phyloP scores from a whole-genome alignment of 768 basidiomycete species.

The Russula vinacea region DNA sequence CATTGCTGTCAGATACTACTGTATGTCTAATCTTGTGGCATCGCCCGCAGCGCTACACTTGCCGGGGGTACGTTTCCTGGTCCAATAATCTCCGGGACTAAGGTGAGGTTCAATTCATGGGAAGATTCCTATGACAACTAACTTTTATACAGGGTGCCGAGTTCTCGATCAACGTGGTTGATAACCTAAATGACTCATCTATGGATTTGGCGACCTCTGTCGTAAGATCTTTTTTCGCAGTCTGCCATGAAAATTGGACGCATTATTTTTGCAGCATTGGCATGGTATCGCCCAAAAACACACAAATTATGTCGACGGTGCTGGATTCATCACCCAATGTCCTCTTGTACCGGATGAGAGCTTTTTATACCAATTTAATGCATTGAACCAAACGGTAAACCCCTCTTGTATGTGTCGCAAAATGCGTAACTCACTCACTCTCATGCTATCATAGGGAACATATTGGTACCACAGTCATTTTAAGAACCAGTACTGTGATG shows the following conservation, averaged over 20 bases:
- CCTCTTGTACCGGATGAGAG: constrained; percentile 41
- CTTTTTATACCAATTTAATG: constrained; percentile 42
- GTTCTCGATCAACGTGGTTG: neutral
- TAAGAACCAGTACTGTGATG: constrained; percentile 43
- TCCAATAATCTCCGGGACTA: constrained; percentile 2
- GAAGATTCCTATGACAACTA: neutral
- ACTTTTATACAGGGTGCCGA: neutral
- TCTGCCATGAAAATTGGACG: too few species aligned
- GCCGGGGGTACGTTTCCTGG: constrained; percentile 6
- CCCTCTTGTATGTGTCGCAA: neutral
- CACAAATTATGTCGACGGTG: constrained; percentile 30
- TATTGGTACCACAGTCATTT: constrained; percentile 48
- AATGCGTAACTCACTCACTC: neutral
- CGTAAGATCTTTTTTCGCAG: neutral
- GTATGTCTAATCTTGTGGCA: neutral
- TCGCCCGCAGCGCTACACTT: neutral
- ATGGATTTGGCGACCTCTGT: constrained; percentile 16
- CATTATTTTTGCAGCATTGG: constrained; percentile 24
- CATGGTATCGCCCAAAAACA: constrained; percentile 31
- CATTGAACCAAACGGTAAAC: constrained; percentile 36
- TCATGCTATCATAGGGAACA: constrained; percentile 27
- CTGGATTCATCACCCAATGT: constrained; percentile 39
- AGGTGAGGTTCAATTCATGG: neutral
- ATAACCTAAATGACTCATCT: neutral
- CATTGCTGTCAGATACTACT: neutral